Evolutionary conservation across 2,329 filamentous ascomycete genomes (phyloP).

Genomic region (Chaetomium strumarium): DNA sequence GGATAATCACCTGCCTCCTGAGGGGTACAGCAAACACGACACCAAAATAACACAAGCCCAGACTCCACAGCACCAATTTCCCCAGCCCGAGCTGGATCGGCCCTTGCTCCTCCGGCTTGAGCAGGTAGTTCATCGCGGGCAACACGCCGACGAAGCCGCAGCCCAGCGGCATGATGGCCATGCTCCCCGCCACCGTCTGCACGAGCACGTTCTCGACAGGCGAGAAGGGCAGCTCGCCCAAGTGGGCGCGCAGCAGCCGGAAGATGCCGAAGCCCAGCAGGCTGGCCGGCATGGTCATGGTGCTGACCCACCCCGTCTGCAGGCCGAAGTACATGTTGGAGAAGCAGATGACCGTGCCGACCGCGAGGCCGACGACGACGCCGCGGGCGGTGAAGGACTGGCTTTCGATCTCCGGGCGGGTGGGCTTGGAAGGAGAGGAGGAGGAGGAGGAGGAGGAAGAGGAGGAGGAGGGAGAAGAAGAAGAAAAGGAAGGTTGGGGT

Average conservation of each 20-base stretch:
- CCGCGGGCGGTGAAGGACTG: constrained; percentile 82
- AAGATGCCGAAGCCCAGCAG: constrained; percentile 94
- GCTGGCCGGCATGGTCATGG: constrained; percentile 96
- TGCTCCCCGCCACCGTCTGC: constrained; percentile 89
- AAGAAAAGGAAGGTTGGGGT: too few relatives aligned
- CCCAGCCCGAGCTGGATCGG: constrained; percentile 65
- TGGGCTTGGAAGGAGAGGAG: neutral
- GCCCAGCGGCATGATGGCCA: constrained; percentile 93
- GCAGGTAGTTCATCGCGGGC: constrained; percentile 81
- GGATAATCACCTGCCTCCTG: constrained; percentile 83
- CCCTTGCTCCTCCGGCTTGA: constrained; percentile 71
- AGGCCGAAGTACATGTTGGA: constrained; percentile 99
- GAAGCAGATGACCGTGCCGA: constrained; percentile 89
- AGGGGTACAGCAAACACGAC: constrained; percentile 90
- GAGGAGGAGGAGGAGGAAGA: neutral
- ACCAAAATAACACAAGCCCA: constrained; percentile 93
- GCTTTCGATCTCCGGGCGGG: constrained; percentile 29
- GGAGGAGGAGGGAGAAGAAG: neutral
- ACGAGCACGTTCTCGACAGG: constrained; percentile 96
- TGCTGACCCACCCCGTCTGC: constrained; percentile 57
- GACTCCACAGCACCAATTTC: constrained; percentile 81
- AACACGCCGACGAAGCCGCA: constrained; percentile 91
- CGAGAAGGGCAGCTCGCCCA: constrained; percentile 71
- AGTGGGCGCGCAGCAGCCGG: constrained; percentile 64
- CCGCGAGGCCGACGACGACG: constrained; percentile 69